Percentiles rank a stretch among this genome's conserved stretches.
Conservation (phyloP, 2,329 filamentous ascomycete genomes). For the Eutypella sp. region DNA sequence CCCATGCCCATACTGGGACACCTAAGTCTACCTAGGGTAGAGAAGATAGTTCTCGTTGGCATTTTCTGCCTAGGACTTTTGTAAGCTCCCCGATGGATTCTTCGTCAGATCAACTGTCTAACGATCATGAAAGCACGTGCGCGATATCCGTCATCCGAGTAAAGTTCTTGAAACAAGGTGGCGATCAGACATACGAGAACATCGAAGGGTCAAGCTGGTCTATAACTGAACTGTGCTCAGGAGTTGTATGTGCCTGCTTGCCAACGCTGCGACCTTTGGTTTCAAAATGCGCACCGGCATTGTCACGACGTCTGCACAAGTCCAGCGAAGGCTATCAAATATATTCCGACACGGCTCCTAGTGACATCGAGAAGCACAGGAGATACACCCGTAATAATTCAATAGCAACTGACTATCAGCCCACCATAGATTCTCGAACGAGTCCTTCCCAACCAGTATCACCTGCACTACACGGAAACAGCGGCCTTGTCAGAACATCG, state of each 20-base stretch:
- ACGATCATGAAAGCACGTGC: constrained; percentile 23
- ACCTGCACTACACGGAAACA: too few species aligned
- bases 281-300: constrained; percentile 17
- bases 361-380: constrained; percentile 6
- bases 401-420: constrained; percentile 4
- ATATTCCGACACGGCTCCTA: constrained; percentile 5
- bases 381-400: constrained; percentile 12
- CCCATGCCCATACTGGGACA: constrained; percentile 30
- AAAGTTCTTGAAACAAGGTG: constrained; percentile 28
- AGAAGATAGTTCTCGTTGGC: constrained; percentile 28
- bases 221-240: constrained; percentile 30
- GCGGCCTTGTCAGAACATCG: too few species aligned
- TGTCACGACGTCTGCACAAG: constrained; percentile 15
- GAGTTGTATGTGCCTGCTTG: constrained; percentile 32
- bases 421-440: too few species aligned
- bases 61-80: constrained; percentile 36
- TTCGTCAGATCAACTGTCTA: neutral
- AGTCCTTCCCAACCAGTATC: too few species aligned
- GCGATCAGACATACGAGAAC: constrained; percentile 34
- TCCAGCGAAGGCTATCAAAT: constrained; percentile 6
- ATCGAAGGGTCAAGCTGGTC: constrained; percentile 32
- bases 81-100: constrained; percentile 18
- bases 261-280: constrained; percentile 29
- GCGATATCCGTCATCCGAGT: constrained; percentile 35
- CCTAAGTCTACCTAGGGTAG: constrained; percentile 28